Base-by-base conservation (phyloP, 208 protist species). In the Leishmania tarentolae region DNA sequence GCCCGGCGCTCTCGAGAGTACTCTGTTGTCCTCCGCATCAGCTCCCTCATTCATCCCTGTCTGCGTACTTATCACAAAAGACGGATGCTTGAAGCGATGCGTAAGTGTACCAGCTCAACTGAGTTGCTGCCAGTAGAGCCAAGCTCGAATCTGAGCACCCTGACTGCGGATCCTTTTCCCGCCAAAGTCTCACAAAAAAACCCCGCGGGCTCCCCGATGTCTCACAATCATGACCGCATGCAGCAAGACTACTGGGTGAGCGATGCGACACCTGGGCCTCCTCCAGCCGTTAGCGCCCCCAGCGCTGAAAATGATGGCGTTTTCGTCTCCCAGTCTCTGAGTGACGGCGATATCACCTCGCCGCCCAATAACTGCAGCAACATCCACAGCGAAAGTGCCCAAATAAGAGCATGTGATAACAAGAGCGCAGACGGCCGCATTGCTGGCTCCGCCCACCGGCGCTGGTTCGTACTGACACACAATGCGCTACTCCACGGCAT, bases 401-500 rank as follows among this genome's bases (percentile, higher is more conserved):
- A 40, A 40, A 17, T 73, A 11, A 42, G 53, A 9, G 59, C 21
- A 24, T 5, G 28, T 0, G 75, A 61, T 3, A 76, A 46, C 40
- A 6, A 28, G 46, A 17, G 35, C 19, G 21, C 31, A 3, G 37
- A 59, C 28, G 4, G 31, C 19, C 1, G 7, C 57, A 9, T 19
- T 24, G 42, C 31, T 24, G 76, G 69, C 61, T 9, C 46, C n/a
- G 52, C 24, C 6, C 28, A 7, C 1, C 17, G 81, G 11, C 81
- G 80, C 42, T 78, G 75, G 65, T 81, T 85, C 24, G 50, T 85
- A 21, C 63, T 85, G 21, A 72, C 78, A 40, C 71, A 66, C 35
- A 81, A 88, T n/a, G 75, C 85, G 17, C 73, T 85, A 21, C 78
- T 88, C 11, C 79, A 74, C 68, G 77, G 66, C 40, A 37, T 75